Evolutionary conservation across 208 protist species (phyloP).

Genomic region (Crithidia brevicula): DNA sequence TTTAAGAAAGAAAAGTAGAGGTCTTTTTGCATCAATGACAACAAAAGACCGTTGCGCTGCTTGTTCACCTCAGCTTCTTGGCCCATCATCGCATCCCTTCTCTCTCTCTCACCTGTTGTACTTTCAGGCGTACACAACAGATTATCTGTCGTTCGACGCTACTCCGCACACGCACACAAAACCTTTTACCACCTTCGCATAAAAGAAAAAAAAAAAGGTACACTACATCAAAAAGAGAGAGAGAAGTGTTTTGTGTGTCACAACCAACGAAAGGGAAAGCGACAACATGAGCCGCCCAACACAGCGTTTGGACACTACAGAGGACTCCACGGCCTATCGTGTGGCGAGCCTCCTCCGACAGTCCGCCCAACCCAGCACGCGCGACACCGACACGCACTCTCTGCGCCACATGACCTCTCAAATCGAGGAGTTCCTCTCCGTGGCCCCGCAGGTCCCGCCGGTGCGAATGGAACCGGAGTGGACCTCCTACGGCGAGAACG

Average conservation of each 20-base stretch:
- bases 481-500: background rate
- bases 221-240: no score
- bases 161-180: no score
- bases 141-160: no score
- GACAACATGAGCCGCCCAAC: constrained; percentile 17
- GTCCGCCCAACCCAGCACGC: background rate
- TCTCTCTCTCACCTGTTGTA: no score
- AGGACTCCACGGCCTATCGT: constrained; percentile 25
- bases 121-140: no score
- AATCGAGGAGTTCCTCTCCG: constrained; percentile 63
- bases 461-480: constrained; percentile 59
- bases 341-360: constrained; percentile 48
- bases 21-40: no score
- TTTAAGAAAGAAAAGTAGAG: no score
- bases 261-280: background rate
- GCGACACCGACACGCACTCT: constrained; percentile 28
- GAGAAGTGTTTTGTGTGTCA: no score
- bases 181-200: background rate
- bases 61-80: no score
- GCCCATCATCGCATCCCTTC: constrained; percentile 10
- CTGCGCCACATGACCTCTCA: constrained; percentile 46
- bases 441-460: constrained; percentile 46
- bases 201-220: constrained; percentile 3
- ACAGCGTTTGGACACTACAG: constrained; percentile 8
- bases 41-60: no score